Conservation (phyloP, 306 rosid genomes). For the Luffa acutangula region DNA sequence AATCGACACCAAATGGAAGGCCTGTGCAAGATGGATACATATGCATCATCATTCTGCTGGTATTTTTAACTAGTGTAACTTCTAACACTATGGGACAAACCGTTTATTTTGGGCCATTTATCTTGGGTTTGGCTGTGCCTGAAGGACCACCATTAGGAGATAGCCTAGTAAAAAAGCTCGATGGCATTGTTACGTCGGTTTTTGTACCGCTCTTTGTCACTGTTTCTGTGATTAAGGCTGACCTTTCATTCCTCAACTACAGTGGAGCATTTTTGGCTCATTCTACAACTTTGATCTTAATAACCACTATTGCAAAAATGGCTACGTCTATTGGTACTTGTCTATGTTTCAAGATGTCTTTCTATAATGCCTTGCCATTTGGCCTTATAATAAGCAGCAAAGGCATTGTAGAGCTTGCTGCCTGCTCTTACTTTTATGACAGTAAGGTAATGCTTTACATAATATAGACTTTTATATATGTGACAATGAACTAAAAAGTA, state of each 20-base stretch:
- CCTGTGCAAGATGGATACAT: constrained; percentile 38
- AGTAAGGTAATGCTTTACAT: constrained; percentile 15
- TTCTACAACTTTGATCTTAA: constrained; percentile 5
- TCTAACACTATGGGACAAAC: constrained; percentile 6
- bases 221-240: constrained; percentile 32
- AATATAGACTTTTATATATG: not conserved
- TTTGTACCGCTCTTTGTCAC: constrained; percentile 51
- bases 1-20: constrained; percentile 50
- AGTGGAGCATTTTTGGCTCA: not conserved
- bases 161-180: constrained; percentile 40
- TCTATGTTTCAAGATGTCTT: constrained; percentile 26
- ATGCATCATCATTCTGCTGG: constrained; percentile 16
- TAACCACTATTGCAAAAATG: not conserved
- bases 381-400: constrained; percentile 44
- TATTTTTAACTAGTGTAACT: constrained; percentile 14
- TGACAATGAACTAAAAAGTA: not conserved
- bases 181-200: constrained; percentile 26
- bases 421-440: constrained; percentile 20
- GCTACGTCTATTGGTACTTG: constrained; percentile 19
- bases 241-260: constrained; percentile 5
- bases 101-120: constrained; percentile 34
- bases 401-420: constrained; percentile 53
- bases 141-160: constrained; percentile 70
- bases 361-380: constrained; percentile 26
- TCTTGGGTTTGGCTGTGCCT: constrained; percentile 54